Evolutionary conservation across 768 basidiomycete species (phyloP), one percentile per base, ranked within the genome.

Genomic region (Neoboletus subvelutipes): DNA sequence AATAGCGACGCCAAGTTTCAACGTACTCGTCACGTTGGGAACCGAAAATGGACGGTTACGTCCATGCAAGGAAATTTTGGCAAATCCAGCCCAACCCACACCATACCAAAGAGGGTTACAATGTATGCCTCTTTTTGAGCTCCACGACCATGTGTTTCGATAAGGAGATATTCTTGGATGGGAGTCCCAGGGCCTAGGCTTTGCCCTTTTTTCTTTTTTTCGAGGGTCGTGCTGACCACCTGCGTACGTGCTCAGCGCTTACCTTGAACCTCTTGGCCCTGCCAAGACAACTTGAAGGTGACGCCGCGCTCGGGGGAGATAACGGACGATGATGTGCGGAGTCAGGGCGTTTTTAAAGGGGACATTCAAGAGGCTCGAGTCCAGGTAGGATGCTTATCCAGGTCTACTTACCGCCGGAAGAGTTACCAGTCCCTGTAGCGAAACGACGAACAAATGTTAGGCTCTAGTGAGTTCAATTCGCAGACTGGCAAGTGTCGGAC

Each of bases 91-190:
- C 22, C 7, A 20, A 43, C 34, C 17, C 50, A 47, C 33, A 17
- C 50, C 29, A 63, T 57, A 29, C 64, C 64, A 66, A 66, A 66
- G 47, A 18, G 12, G 63, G 56, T n/a, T 34, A 55, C 43, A 42
- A 57, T 22, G 28, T n/a, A 24, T 42, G 42, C 45, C 50, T 50
- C 54, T 22, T 42, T 52, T 45, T 17, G 22, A 46, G 45, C 42
- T 12, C 50, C 50, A 55, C 29, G 54, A 24, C 43, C 64, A 49
- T 50, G 61, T 43, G 57, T 13, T n/a, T 41, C 36, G 64, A 66
- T 63, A 63, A 66, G 45, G 40, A 33, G 64, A 53, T 66, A 65
- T 65, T 66, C 61, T 60, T 63, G 61, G 60, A 47, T 45, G 31
- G 33, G 26, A 51, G 46, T 24, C 39, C 24, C 49, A 12, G 24